These are phyloP conservation scores for Cladosporium austrohemisphaericum DNA, from an alignment of 2,329 filamentous ascomycete genomes.

Conservation along the genomic window DNA sequence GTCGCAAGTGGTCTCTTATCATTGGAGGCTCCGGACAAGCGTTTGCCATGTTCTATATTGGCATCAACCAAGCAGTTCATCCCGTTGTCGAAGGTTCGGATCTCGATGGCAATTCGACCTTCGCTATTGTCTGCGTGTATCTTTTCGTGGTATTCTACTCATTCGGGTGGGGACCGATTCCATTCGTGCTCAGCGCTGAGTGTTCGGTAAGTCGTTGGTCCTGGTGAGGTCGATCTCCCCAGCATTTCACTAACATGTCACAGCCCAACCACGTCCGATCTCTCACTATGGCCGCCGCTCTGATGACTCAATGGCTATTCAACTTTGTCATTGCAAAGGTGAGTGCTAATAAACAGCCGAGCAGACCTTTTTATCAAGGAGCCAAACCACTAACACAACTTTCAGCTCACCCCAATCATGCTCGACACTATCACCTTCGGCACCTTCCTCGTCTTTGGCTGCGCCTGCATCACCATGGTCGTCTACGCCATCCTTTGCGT, in stretches of 20 bases:
- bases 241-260: slow-evolving; percentile 7
- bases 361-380: neutral
- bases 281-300: slow-evolving; percentile 41
- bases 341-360: slow-evolving; percentile 19
- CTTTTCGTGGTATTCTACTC: slow-evolving; percentile 47
- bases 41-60: slow-evolving; percentile 43
- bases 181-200: slow-evolving; percentile 43
- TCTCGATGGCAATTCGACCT: slow-evolving; percentile 52
- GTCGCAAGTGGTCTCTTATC: slow-evolving; percentile 44
- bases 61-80: slow-evolving; percentile 35
- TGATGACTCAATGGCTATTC: slow-evolving; percentile 48
- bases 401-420: slow-evolving; percentile 39
- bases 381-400: slow-evolving; percentile 6
- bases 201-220: slow-evolving; percentile 11
- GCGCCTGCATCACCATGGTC: slow-evolving; percentile 41
- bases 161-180: slow-evolving; percentile 45
- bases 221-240: no score
- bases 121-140: slow-evolving; percentile 52
- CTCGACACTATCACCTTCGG: slow-evolving; percentile 42
- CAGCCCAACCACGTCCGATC: slow-evolving; percentile 35
- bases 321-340: slow-evolving; percentile 32
- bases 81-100: slow-evolving; percentile 44
- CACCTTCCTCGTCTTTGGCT: slow-evolving; percentile 39
- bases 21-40: slow-evolving; percentile 42
- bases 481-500: slow-evolving; percentile 41